Conservation (phyloP, 345 rosid species). For the Ceriops decandra region DNA sequence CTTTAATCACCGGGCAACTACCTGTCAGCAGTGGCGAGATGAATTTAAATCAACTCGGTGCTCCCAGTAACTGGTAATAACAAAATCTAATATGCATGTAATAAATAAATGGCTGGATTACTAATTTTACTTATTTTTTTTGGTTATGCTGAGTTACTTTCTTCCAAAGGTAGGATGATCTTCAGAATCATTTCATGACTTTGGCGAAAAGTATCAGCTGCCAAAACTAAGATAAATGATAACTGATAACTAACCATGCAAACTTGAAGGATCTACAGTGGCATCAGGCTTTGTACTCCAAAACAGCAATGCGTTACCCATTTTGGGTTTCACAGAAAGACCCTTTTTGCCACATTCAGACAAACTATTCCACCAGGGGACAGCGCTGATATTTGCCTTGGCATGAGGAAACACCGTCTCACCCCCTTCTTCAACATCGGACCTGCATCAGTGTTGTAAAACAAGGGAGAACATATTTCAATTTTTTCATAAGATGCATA, state of each 20-base stretch:
- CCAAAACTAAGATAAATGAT: background rate
- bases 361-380: slow-evolving; percentile 74
- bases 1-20: slow-evolving; percentile 85
- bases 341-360: slow-evolving; percentile 83
- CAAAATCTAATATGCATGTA: background rate
- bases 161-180: no score
- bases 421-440: slow-evolving; percentile 97
- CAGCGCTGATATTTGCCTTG: slow-evolving; percentile 55
- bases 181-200: no score
- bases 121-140: background rate
- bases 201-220: background rate
- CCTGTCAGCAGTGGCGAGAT: slow-evolving; percentile 32
- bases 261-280: slow-evolving; percentile 74
- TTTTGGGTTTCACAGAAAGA: slow-evolving; percentile 70
- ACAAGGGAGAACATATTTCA: background rate
- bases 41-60: background rate
- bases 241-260: slow-evolving; percentile 57
- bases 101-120: background rate
- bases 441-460: slow-evolving; percentile 38
- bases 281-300: slow-evolving; percentile 97
- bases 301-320: slow-evolving; percentile 83
- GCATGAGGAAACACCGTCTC: slow-evolving; percentile 89
- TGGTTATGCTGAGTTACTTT: no score
- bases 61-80: background rate
- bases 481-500: background rate